Evolutionary conservation across 2,329 filamentous ascomycete genomes (phyloP).

Genomic region (Drechmeria coniospora): DNA sequence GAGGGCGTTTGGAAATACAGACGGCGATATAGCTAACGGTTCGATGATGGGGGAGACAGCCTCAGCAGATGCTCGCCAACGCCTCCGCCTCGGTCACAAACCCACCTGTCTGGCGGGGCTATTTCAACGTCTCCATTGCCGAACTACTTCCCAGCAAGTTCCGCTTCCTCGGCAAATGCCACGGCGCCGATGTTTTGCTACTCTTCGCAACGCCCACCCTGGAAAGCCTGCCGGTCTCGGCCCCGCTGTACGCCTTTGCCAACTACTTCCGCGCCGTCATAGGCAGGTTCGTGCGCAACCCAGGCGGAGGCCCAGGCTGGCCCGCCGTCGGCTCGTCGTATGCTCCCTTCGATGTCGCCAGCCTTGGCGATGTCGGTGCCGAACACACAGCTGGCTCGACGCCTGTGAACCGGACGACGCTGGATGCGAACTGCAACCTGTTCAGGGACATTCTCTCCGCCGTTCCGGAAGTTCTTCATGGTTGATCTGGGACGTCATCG

Average conservation of each 20-base stretch:
- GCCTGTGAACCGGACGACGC: slow-evolving; percentile 5
- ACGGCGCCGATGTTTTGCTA: slow-evolving; percentile 10
- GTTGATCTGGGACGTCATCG: no score
- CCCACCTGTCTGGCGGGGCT: slow-evolving; percentile 12
- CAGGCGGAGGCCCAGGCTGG: slow-evolving; percentile 11
- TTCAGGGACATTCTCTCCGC: slow-evolving; percentile 6
- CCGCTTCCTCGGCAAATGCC: slow-evolving; percentile 12
- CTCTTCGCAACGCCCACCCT: slow-evolving; percentile 10
- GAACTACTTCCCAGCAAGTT: slow-evolving; percentile 8
- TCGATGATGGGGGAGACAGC: no score
- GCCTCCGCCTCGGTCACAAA: slow-evolving; percentile 9
- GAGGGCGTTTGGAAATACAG: no score
- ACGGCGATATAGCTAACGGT: no score
- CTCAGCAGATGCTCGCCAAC: slow-evolving; percentile 10
- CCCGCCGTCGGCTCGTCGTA: slow-evolving; percentile 8
- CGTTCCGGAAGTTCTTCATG: no score
- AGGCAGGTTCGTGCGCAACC: slow-evolving; percentile 11
- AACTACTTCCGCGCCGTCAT: slow-evolving; percentile 10
- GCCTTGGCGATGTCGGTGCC: slow-evolving; percentile 8
- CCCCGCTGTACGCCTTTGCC: slow-evolving; percentile 9
- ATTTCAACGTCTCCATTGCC: slow-evolving; percentile 11
- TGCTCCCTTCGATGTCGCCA: slow-evolving; percentile 8
- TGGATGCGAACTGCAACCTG: slow-evolving; percentile 9
- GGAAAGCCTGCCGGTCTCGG: slow-evolving; percentile 2
- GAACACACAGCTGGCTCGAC: slow-evolving; percentile 3